These are phyloP conservation scores for Vaccinium corymbosum DNA, from an alignment of 148 eudicot species.

Conservation along the genomic window DNA sequence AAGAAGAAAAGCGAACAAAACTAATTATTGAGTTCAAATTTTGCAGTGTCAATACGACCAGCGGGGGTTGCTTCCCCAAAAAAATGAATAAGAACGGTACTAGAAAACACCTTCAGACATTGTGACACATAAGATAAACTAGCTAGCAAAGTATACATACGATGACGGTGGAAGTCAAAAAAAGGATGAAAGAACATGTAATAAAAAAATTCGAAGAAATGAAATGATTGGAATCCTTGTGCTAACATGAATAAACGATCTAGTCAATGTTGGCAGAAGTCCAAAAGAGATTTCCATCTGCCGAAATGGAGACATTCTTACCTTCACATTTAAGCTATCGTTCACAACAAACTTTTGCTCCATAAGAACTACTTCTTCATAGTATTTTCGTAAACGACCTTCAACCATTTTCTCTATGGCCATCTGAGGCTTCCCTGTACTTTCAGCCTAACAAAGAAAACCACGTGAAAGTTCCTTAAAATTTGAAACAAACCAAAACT, in stretches of 20 bases:
- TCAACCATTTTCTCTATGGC: constrained; percentile 97
- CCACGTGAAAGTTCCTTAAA: not conserved
- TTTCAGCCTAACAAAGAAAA: constrained; percentile 58
- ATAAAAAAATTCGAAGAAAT: not conserved
- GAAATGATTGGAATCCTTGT: not conserved
- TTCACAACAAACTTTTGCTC: constrained; percentile 88
- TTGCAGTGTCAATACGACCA: not conserved
- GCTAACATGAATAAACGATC: not conserved
- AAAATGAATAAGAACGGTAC: not conserved
- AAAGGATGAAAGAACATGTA: not conserved
- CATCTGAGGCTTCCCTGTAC: constrained; percentile 82
- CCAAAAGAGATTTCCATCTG: constrained; percentile 10
- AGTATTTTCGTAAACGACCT: constrained; percentile 90
- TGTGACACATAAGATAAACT: not conserved
- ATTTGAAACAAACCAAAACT: not conserved
- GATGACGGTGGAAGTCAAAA: not conserved
- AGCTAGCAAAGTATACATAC: not conserved
- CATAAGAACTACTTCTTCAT: constrained; percentile 88
- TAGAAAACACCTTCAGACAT: not conserved
- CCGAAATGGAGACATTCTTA: constrained; percentile 21
- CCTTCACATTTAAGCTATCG: constrained; percentile 75
- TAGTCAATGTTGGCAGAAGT: not conserved
- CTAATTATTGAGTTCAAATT: constrained; percentile 3
- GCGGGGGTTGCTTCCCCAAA: not conserved
- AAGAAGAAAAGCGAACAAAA: not conserved